A percentile compares a stretch with the other conserved stretches of the same genome.
phyloP scores from a whole-genome alignment of 495 filamentous ascomycete genomes.

The Lophium mytilinum region DNA sequence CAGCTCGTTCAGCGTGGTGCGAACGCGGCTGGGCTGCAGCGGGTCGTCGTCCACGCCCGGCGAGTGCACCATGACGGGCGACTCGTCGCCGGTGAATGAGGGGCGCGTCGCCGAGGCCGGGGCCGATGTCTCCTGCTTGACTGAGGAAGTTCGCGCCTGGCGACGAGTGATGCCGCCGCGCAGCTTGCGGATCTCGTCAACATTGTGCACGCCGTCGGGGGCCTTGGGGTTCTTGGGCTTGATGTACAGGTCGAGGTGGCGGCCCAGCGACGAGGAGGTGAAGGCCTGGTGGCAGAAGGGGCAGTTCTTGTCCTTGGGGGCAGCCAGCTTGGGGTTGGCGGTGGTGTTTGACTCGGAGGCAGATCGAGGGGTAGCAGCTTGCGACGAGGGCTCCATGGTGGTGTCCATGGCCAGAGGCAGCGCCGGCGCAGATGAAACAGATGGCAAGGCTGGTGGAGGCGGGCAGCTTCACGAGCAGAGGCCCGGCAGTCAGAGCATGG shows the following conservation, averaged over 20 bases:
- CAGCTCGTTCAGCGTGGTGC: constrained; percentile 50
- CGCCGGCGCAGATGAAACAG: constrained; percentile 3
- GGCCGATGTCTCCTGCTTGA: constrained; percentile 43
- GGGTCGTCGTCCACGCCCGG: constrained; percentile 25
- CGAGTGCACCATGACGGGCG: constrained; percentile 17
- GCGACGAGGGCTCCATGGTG: constrained; percentile 3
- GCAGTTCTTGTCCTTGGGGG: constrained; percentile 71
- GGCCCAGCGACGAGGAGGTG: constrained; percentile 86
- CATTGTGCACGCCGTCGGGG: constrained; percentile 77
- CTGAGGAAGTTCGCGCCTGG: constrained; percentile 56
- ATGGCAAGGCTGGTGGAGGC: constrained; percentile 1
- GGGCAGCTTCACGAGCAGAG: not conserved
- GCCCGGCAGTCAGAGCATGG: not conserved
- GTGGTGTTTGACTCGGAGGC: constrained; percentile 32
- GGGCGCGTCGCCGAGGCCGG: constrained; percentile 4
- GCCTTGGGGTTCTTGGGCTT: constrained; percentile 77
- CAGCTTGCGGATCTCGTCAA: constrained; percentile 75
- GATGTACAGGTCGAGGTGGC: constrained; percentile 85
- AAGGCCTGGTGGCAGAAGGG: constrained; percentile 79
- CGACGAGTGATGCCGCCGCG: constrained; percentile 75
- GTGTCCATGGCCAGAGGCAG: not conserved
- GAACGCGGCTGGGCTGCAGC: constrained; percentile 37
- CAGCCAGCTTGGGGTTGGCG: constrained; percentile 30
- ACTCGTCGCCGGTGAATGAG: constrained; percentile 14
- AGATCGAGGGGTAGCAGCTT: constrained; percentile 43